Conservation (phyloP, 306 rosid species). For the Quercus cerris region DNA sequence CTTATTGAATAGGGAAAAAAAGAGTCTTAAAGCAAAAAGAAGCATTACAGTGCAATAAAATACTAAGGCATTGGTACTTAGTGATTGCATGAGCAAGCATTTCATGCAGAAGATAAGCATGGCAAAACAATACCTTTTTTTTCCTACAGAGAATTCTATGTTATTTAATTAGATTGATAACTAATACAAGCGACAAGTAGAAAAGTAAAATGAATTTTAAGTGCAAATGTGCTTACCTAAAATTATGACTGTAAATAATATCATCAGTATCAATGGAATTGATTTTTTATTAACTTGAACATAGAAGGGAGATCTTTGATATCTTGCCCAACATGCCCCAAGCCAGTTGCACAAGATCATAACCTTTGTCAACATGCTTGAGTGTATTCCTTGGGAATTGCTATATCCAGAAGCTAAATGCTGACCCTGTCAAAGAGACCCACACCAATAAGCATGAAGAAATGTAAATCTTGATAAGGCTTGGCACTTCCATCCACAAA, state of each 20-base stretch:
- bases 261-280: constrained; percentile 11
- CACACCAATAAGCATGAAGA: background rate
- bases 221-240: constrained; percentile 16
- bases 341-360: constrained; percentile 22
- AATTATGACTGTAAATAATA: constrained; percentile 13
- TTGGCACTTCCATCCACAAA: background rate
- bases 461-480: background rate
- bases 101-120: background rate
- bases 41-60: background rate
- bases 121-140: background rate
- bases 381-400: background rate
- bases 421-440: background rate
- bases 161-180: background rate
- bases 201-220: background rate
- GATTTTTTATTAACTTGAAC: constrained; percentile 9
- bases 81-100: background rate
- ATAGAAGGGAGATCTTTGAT: constrained; percentile 16
- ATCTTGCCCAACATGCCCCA: constrained; percentile 23
- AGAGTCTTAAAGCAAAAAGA: too few species aligned
- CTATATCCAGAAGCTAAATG: background rate
- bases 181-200: background rate
- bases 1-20: background rate
- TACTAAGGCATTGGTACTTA: background rate
- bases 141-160: background rate
- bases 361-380: background rate